Evolutionary conservation across 768 basidiomycete genomes (phyloP), one percentile per base, ranked within the genome.

Genomic region (Ephemerocybe angulata): DNA sequence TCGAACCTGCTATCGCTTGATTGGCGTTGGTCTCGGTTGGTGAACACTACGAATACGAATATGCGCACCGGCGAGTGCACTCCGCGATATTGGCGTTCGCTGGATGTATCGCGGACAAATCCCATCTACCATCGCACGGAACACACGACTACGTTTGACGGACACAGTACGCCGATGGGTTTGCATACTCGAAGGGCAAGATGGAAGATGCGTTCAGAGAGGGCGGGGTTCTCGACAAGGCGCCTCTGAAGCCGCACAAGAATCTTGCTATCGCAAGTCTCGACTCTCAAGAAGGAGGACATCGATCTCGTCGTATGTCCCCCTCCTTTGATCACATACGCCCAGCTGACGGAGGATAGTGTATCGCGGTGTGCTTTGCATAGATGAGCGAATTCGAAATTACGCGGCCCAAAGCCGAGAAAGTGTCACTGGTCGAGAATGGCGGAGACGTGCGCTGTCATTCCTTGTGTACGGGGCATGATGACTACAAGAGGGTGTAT

Each of bases 301-400:
- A 69, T 87, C 1, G 85, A 88, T 48, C 58, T 87, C 7, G 79
- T 88, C 47, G 87, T 87, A 58, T 57, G 81, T 68, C 25, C 41
- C 5, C 33, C 22, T 21, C 22, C 5, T 52, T 37, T 22, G 8
- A 35, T 17, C 17, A 35, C 8, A 8, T 35, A 8, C 33, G 27
- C 48, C 46, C 13, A 29, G 42, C 31, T 4, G 24, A n/a, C 52
- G 17, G 47, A 41, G 13, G 38, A 50, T n/a, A 42, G 41, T 44
- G 10, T 48, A 17, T 28, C 33, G 17, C 46, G 17, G 27, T 48
- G 22, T 25, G 15, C 21, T 15, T 4, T 7, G 13, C 15, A 30
- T 49, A 86, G 86, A 74, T 86, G 11, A 73, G 76, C 58, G 86
- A 88, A 69, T 79, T 88, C 54, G 86, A 87, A 60, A 79, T 86